Conservation (phyloP, 768 basidiomycete species). For the Tulasnella sp. region DNA sequence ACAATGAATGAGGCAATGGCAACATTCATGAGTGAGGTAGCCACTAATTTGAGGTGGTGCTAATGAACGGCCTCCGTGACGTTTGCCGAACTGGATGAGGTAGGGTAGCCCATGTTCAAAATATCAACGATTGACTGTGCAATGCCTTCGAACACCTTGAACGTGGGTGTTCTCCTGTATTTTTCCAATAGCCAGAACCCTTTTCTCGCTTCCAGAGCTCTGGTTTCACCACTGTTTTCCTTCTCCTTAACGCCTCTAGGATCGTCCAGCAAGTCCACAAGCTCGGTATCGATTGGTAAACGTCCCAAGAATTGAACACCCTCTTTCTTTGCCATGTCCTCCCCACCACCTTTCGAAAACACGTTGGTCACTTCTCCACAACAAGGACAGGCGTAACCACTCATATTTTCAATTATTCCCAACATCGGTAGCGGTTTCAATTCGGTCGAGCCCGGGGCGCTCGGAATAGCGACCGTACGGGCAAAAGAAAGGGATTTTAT, state of each 20-base stretch:
- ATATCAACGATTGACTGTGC: constrained; percentile 28
- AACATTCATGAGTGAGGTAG: no score
- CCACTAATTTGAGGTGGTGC: no score
- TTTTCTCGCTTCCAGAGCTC: background rate
- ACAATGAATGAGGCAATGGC: no score
- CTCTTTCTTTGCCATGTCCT: constrained; percentile 71
- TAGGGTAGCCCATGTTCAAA: no score
- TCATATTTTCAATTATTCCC: constrained; percentile 97
- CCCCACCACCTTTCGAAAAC: constrained; percentile 88
- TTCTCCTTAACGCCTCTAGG: no score
- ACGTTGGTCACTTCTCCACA: constrained; percentile 91
- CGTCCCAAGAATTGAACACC: constrained; percentile 68
- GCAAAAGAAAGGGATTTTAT: constrained; percentile 96
- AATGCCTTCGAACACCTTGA: constrained; percentile 52
- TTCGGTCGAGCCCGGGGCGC: no score
- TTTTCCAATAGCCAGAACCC: constrained; percentile 41
- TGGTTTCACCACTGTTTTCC: constrained; percentile 34
- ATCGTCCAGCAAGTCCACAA: constrained; percentile 74
- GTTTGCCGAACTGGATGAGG: no score
- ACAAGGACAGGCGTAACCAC: constrained; percentile 94
- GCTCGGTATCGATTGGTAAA: constrained; percentile 84
- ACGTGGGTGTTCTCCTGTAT: constrained; percentile 58
- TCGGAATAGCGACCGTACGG: constrained; percentile 63
- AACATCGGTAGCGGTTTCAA: constrained; percentile 81
- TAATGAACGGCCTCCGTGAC: no score